Conservation (phyloP, 306 rosid genomes). For the Lotus japonicus region DNA sequence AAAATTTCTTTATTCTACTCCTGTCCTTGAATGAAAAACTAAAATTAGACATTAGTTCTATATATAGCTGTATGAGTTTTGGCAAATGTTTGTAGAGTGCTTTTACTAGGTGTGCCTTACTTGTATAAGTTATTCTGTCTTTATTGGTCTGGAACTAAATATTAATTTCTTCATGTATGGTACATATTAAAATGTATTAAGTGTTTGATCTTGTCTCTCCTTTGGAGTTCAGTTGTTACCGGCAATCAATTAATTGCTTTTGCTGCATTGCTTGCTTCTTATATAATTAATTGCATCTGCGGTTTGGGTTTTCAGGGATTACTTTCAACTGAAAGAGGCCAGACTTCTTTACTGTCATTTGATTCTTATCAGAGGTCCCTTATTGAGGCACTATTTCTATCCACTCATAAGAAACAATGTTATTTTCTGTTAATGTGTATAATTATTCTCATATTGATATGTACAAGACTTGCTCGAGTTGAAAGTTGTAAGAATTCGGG, state of each 20-base stretch:
- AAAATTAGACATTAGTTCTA: neutral
- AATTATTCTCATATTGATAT: neutral
- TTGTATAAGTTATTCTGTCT: neutral
- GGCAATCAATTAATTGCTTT: neutral
- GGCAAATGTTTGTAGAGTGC: neutral
- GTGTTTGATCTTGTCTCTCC: neutral
- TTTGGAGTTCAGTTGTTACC: neutral
- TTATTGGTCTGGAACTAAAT: neutral
- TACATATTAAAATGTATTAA: neutral
- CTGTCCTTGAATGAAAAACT: constrained; percentile 9
- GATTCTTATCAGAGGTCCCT: constrained; percentile 71
- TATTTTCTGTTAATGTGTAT: neutral
- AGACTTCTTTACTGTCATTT: constrained; percentile 50
- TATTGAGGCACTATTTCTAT: constrained; percentile 50
- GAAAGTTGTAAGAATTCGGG: neutral
- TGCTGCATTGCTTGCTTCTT: constrained; percentile 5
- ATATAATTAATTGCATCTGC: constrained; percentile 2
- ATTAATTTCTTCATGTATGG: neutral
- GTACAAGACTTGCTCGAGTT: neutral
- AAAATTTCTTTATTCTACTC: neutral
- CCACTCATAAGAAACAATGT: neutral
- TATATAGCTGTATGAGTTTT: neutral
- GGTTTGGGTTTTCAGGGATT: constrained; percentile 46
- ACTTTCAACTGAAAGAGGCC: constrained; percentile 87
- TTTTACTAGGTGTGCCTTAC: neutral